A percentile compares a stretch with the other conserved stretches of the same genome.
phyloP scores from a whole-genome alignment of 164 flowering plant species.

The Vitis amurensis region DNA sequence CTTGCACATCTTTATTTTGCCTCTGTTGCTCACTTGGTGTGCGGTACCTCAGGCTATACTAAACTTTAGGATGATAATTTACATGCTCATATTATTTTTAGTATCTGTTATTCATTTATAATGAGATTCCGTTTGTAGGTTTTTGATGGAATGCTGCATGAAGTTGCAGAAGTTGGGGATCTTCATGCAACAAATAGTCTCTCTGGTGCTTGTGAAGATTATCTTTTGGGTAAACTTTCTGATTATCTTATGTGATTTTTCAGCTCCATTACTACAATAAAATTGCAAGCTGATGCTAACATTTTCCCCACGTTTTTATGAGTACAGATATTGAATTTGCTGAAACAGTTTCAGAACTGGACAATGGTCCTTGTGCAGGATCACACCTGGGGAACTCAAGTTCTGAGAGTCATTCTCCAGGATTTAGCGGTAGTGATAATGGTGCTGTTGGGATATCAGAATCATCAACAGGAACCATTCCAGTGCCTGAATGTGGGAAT shows the following conservation, averaged over 20 bases:
- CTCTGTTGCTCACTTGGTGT: not conserved
- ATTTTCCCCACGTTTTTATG: not conserved
- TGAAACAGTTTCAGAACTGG: slow-evolving; percentile 35
- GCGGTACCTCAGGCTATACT: not conserved
- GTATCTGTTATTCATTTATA: not conserved
- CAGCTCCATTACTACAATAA: not conserved
- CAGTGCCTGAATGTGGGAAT: slow-evolving; percentile 32
- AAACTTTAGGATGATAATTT: not conserved
- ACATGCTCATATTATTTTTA: not conserved
- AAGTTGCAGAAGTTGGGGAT: slow-evolving; percentile 41
- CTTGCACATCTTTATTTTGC: not conserved
- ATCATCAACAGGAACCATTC: slow-evolving; percentile 26
- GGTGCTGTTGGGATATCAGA: slow-evolving; percentile 37
- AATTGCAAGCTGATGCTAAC: not conserved
- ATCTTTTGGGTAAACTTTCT: slow-evolving; percentile 48
- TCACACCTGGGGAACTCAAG: slow-evolving; percentile 30
- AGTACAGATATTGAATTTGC: slow-evolving; percentile 49
- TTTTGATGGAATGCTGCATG: slow-evolving; percentile 49
- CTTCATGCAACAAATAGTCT: slow-evolving; percentile 39
- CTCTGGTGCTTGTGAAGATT: slow-evolving; percentile 51
- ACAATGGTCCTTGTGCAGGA: slow-evolving; percentile 31
- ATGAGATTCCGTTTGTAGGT: slow-evolving; percentile 28
- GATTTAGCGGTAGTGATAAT: slow-evolving; percentile 31
- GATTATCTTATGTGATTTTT: not conserved
- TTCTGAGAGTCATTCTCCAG: slow-evolving; percentile 40